Evolutionary conservation across 352 stramenopile genomes (phyloP).

Genomic region (Phytophthora chlamydospora): DNA sequence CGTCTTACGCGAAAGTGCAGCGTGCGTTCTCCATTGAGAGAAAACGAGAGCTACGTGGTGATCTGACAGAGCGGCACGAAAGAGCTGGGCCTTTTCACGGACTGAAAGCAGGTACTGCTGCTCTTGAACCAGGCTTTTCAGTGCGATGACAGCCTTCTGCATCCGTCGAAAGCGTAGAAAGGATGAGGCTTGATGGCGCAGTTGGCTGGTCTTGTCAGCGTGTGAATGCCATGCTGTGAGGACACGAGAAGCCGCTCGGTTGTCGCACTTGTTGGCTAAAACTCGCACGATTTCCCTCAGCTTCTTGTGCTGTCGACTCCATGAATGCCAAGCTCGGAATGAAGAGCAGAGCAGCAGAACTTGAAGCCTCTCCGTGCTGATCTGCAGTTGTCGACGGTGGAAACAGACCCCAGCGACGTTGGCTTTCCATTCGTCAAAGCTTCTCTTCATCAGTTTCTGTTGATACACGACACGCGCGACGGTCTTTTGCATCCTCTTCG

Average conservation of each 20-base stretch:
- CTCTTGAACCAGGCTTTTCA: constrained; percentile 18
- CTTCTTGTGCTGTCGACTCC: constrained; percentile 39
- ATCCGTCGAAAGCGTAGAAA: constrained; percentile 33
- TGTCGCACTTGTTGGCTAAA: constrained; percentile 33
- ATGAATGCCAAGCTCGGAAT: constrained; percentile 59
- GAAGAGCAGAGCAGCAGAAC: constrained; percentile 61
- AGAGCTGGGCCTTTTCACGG: constrained; percentile 28
- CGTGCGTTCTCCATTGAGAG: constrained; percentile 31
- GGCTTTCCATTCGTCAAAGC: constrained; percentile 34
- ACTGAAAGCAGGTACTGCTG: constrained; percentile 5
- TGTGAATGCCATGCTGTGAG: constrained; percentile 33
- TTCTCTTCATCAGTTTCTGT: constrained; percentile 9
- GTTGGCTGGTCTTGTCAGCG: constrained; percentile 4
- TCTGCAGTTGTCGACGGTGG: constrained; percentile 49
- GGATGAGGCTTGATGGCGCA: constrained; percentile 12
- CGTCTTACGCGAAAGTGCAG: constrained; percentile 24
- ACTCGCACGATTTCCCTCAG: constrained; percentile 27
- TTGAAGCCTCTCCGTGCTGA: constrained; percentile 64
- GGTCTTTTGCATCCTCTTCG: constrained; percentile 29
- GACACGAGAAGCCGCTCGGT: constrained; percentile 6
- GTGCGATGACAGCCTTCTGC: constrained; percentile 24
- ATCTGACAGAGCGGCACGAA: constrained; percentile 18
- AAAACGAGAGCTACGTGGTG: constrained; percentile 27
- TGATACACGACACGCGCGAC: constrained; percentile 32
- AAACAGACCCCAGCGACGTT: constrained; percentile 23